Conservation (phyloP, 441 rosid genomes). For the Gossypium gossypioides region DNA sequence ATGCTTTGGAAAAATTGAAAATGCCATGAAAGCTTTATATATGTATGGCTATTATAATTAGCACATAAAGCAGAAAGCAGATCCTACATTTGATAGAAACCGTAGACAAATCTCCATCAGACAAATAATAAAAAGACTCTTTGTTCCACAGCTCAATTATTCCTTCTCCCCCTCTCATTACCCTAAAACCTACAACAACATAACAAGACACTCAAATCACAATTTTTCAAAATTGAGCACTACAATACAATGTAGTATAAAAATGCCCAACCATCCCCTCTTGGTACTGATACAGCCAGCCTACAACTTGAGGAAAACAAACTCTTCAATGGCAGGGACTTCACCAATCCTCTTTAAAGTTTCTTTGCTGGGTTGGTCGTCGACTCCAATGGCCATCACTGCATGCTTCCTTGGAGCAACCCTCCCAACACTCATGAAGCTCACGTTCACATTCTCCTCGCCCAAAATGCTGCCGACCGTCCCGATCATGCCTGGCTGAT, state of each 20-base stretch:
- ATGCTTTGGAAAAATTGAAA: no score
- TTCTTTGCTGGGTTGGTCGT: constrained; percentile 57
- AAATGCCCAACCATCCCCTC: constrained; percentile 15
- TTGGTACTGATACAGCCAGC: background rate
- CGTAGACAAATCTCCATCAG: background rate
- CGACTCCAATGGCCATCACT: constrained; percentile 93
- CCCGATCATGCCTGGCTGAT: constrained; percentile 97
- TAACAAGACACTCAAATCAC: background rate
- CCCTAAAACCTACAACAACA: constrained; percentile 11
- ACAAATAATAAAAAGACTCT: background rate
- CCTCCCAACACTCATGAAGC: constrained; percentile 92
- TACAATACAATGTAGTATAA: constrained; percentile 9
- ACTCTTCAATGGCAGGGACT: constrained; percentile 2
- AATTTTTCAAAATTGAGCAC: constrained; percentile 30
- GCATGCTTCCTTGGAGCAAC: constrained; percentile 80
- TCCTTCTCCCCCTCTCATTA: constrained; percentile 1
- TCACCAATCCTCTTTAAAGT: constrained; percentile 30
- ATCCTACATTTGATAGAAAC: background rate
- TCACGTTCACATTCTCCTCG: constrained; percentile 68
- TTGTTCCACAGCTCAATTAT: constrained; percentile 17
- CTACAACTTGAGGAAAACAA: constrained; percentile 1
- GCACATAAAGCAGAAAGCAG: background rate
- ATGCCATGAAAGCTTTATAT: no score
- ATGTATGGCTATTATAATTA: no score
- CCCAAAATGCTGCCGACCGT: constrained; percentile 73